Evolutionary conservation across 2,329 filamentous ascomycete species (phyloP), one percentile per base, ranked within the genome.

Genomic region (Aspergillus nomiae): DNA sequence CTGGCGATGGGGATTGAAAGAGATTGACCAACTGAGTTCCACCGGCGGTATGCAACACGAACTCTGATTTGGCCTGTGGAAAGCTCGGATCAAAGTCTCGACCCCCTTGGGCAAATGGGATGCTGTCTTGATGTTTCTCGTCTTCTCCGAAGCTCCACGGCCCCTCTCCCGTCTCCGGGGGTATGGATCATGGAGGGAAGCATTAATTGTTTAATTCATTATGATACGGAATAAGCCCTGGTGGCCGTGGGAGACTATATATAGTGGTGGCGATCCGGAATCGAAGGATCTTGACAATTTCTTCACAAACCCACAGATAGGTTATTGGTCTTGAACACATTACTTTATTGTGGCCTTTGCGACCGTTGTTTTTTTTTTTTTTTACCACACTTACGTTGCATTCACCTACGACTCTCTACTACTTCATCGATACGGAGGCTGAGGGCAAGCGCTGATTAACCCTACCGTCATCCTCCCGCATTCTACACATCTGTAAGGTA

Each of bases 11-110:
- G 21, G 34, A 36, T n/a, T 19, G 51, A 38, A 36, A 24, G 51
- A 55, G 32, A 38, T 55, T 55, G 51, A 38, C 51, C 51, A 55
- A 38, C 51, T 12, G 24, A 55, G 51, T 55, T 55, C 51, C 51
- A 55, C 51, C 51, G 11, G 51, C 32, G 19, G 32, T 38, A 34
- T 26, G 10, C 32, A 38, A 26, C 51, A 38, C 30, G 51, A 38
- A 38, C 32, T 38, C 51, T 55, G 51, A 55, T 55, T 55, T 55
- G 51, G 14, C 51, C 51, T 38, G n/a, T 24, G n/a, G 32, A 26
- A 55, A 55, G 32, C 32, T 55, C 51, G 51, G 51, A 38, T 55
- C 32, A 38, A 21, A 55, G 32, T 38, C 51, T 55, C 34, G 51
- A 55, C 36, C 34, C 24, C 32, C 14, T 16, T 55, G 34, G 34